Percentiles rank a stretch among this genome's conserved stretches.
phyloP scores from a whole-genome alignment of 108 stramenopile genomes.

The Chaetoceros muelleri region DNA sequence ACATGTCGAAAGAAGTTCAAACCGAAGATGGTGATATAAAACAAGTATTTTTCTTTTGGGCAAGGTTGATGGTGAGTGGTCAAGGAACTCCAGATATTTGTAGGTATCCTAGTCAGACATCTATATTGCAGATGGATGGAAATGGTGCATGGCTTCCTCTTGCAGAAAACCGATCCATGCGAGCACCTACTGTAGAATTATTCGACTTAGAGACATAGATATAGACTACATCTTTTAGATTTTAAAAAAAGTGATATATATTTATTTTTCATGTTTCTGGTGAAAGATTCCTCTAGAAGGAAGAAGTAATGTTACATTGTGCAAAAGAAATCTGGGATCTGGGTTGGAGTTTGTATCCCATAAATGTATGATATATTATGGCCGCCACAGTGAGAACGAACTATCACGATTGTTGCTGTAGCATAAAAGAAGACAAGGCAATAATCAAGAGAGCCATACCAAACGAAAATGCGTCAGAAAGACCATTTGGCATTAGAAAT shows the following conservation, averaged over 20 bases:
- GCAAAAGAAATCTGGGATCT: too few species aligned
- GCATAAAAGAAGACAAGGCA: too few species aligned
- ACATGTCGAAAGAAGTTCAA: conserved; percentile 70
- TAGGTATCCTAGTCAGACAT: conserved; percentile 57
- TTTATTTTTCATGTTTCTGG: too few species aligned
- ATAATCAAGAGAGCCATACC: neutral
- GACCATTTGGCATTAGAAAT: neutral
- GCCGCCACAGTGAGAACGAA: too few species aligned
- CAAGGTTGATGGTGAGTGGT: conserved; percentile 47
- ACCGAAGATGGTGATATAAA: conserved; percentile 23
- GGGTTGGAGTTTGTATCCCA: too few species aligned
- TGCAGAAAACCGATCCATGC: conserved; percentile 11
- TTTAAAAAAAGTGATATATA: too few species aligned
- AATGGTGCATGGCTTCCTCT: conserved; percentile 45
- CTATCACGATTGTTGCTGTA: too few species aligned
- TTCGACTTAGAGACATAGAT: conserved; percentile 4
- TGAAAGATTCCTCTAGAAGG: too few species aligned
- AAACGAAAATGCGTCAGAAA: neutral
- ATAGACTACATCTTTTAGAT: too few species aligned
- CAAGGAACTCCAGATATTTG: conserved; percentile 45
- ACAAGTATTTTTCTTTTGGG: conserved; percentile 52
- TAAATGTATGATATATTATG: too few species aligned
- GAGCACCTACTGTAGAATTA: conserved; percentile 60
- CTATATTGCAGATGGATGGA: conserved; percentile 30
- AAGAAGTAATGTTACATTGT: too few species aligned